Evolutionary conservation across 2,329 filamentous ascomycete species (phyloP).

Genomic region (Blastomyces emzantsi): DNA sequence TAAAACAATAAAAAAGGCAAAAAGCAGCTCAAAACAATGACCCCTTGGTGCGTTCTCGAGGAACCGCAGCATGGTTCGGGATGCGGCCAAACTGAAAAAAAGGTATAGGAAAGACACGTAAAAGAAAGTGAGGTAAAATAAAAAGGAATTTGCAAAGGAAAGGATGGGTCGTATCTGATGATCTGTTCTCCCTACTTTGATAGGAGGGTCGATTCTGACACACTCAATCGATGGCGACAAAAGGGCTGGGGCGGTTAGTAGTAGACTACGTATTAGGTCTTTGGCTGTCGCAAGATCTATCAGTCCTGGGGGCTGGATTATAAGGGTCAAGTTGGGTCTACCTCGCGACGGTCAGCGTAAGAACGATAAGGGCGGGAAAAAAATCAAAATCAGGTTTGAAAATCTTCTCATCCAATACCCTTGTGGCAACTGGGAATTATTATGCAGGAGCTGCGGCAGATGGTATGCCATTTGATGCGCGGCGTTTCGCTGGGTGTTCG

Average conservation of each 20-base stretch:
- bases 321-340: background rate
- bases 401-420: conserved; percentile 6
- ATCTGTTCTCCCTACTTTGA: background rate
- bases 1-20: background rate
- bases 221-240: background rate
- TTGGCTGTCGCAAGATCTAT: background rate
- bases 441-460: conserved; percentile 13
- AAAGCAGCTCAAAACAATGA: background rate
- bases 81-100: background rate
- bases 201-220: background rate
- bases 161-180: background rate
- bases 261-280: conserved; percentile 3
- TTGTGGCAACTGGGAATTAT: background rate
- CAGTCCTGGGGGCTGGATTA: background rate
- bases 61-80: background rate
- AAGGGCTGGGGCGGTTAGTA: background rate
- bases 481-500: conserved; percentile 16
- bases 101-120: background rate
- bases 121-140: background rate
- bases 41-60: background rate
- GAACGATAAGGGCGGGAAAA: conserved; percentile 5
- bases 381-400: conserved; percentile 6
- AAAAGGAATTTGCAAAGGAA: conserved; percentile 1
- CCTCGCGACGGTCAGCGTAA: conserved; percentile 4
- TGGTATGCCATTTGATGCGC: conserved; percentile 16